A percentile compares a stretch with the other conserved stretches of the same genome.
phyloP scores from a whole-genome alignment of 495 filamentous ascomycete genomes.

The Tetracladium marchalianum region DNA sequence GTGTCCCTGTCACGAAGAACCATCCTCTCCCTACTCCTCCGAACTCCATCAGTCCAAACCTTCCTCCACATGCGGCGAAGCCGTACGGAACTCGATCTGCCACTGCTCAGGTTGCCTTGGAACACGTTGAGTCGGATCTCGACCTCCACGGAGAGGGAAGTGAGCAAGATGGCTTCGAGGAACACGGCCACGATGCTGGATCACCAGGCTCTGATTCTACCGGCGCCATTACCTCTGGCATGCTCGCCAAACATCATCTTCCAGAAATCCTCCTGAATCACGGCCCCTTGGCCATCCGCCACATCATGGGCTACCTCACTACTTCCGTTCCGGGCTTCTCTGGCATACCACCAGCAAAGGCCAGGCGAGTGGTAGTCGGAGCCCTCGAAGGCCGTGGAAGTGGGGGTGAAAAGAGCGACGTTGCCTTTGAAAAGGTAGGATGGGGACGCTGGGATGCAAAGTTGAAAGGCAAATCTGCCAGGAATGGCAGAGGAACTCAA shows the following conservation, averaged over 20 bases:
- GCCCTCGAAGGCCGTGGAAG: conserved; percentile 69
- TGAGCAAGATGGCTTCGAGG: conserved; percentile 15
- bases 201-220: conserved; percentile 56
- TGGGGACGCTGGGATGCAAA: conserved; percentile 95
- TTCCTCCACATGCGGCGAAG: conserved; percentile 72
- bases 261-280: conserved; percentile 83
- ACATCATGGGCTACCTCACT: conserved; percentile 88
- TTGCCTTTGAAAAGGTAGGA: conserved; percentile 91
- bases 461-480: conserved; percentile 53
- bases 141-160: conserved; percentile 56
- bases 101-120: conserved; percentile 39
- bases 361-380: conserved; percentile 75
- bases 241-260: conserved; percentile 87
- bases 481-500: conserved; percentile 32
- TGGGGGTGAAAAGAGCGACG: conserved; percentile 54
- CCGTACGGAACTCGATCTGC: conserved; percentile 19
- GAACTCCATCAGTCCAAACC: conserved; percentile 87
- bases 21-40: conserved; percentile 79
- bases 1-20: conserved; percentile 29
- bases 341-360: conserved; percentile 82
- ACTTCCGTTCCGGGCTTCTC: conserved; percentile 90
- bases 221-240: conserved; percentile 72
- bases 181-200: conserved; percentile 30
- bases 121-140: conserved; percentile 77
- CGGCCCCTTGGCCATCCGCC: conserved; percentile 86